These are phyloP conservation scores for Acacia pycnantha DNA, from an alignment of 331 rosid species.

Conservation along the genomic window DNA sequence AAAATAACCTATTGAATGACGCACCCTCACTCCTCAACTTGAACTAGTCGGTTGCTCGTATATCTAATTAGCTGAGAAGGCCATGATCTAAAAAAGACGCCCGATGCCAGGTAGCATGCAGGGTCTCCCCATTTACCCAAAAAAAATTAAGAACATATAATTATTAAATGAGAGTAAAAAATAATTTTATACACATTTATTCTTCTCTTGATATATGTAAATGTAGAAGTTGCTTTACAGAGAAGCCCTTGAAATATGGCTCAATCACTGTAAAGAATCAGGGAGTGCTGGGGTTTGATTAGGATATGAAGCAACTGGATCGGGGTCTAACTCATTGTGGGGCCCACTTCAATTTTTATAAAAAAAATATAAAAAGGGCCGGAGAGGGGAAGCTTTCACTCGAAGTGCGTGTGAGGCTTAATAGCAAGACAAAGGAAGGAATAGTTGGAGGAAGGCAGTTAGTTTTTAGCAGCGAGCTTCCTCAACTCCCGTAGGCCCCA, in stretches of 20 bases:
- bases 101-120: rapidly evolving
- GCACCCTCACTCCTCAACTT: no score
- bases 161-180: no score
- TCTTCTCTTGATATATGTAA: no score
- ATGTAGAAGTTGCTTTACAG: background rate
- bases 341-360: slow-evolving; percentile 23
- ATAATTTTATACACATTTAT: no score
- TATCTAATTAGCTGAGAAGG: no score
- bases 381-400: slow-evolving; percentile 57
- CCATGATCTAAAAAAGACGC: rapidly evolving
- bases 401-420: slow-evolving; percentile 31
- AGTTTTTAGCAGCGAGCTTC: slow-evolving; percentile 37
- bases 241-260: background rate
- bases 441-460: slow-evolving; percentile 60
- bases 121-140: no score
- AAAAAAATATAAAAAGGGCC: slow-evolving; percentile 33
- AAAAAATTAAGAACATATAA: no score
- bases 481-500: background rate
- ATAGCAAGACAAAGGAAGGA: slow-evolving; percentile 79
- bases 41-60: no score
- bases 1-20: no score
- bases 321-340: background rate
- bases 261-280: background rate
- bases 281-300: slow-evolving; percentile 32
- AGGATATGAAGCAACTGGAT: slow-evolving; percentile 42